Evolutionary conservation across 2,329 filamentous ascomycete species (phyloP).

Genomic region (Phialocephala subalpina): DNA sequence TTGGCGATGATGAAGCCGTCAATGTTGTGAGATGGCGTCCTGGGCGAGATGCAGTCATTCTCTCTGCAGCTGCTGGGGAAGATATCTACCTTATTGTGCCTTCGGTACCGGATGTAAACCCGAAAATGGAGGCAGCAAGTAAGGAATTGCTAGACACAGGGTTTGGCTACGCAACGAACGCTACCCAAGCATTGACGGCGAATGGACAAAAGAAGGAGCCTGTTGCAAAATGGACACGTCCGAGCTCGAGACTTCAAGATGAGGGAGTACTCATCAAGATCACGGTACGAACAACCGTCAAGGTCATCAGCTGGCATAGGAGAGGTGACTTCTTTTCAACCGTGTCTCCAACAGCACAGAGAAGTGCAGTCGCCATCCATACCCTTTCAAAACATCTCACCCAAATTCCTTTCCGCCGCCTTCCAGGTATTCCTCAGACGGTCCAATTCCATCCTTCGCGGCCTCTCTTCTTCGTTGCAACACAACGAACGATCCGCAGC

Average conservation of each 20-base stretch:
- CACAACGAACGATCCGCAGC: constrained; percentile 89
- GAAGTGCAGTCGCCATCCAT: constrained; percentile 89
- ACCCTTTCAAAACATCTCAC: constrained; percentile 94
- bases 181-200: constrained; percentile 58
- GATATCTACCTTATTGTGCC: constrained; percentile 87
- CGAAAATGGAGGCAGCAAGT: constrained; percentile 77
- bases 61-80: constrained; percentile 86
- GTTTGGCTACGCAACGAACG: constrained; percentile 89
- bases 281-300: constrained; percentile 81
- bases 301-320: constrained; percentile 92
- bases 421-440: constrained; percentile 79
- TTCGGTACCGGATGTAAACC: constrained; percentile 64
- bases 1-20: constrained; percentile 82
- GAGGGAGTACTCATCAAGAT: constrained; percentile 82
- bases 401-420: constrained; percentile 88
- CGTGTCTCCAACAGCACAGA: constrained; percentile 81
- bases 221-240: constrained; percentile 84
- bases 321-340: constrained; percentile 94
- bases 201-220: constrained; percentile 74
- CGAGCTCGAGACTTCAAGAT: constrained; percentile 75
- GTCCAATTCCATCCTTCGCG: constrained; percentile 95
- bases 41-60: constrained; percentile 78
- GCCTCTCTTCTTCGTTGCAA: constrained; percentile 95
- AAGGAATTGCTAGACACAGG: constrained; percentile 83
- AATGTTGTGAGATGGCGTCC: constrained; percentile 92